Base-by-base conservation (phyloP, 148 eudicot genomes). In the Chenopodium album region DNA sequence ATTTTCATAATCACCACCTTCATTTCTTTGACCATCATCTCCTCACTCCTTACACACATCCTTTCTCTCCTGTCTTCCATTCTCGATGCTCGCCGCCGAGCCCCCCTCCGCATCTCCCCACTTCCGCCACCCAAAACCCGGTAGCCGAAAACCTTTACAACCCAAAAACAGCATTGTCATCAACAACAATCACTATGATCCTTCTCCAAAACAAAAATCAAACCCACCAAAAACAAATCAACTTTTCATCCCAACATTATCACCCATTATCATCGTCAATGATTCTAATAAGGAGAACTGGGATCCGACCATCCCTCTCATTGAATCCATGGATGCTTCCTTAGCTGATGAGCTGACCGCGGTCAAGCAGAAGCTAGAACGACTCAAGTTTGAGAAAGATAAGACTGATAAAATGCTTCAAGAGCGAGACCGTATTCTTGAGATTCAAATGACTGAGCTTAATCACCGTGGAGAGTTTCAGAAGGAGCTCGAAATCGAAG, bases 281-380 rank as follows among this genome's bases (percentile, higher is more conserved):
- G 41, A 64, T 13, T 23, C 52, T 9, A 86, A 93, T 80, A 91
- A 93, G 82, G 93, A 93, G 85, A 93, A 91, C 56, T 52, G 28
- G 65, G 65, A 62, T 62, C 63, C 63, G 60, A 47, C 6, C 20
- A 32, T 20, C 32, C 28, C 19, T 4, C 22, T 46, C 59, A 64
- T 89, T 7, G 86, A 85, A 9, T 50, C 86, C 0, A 76, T 88
- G 10, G 95, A 94, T 47, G 83, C 83, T 1, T 94, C 98, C 9
- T 83, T 94, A 4, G 97, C 94, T 2, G 94, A 94, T 69, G 95
- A 94, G 91, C 92, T 94, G 2, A 90, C 47, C 20, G 94, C 97
- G 1, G 91, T 90, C 31, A 87, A 92, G 44, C 78, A 84, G 80
- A 89, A 79, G 87, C 77, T 88, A 20, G 94, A 93, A 81, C 83